Percentiles rank a stretch among this genome's conserved stretches.
Conservation (phyloP, 2,329 filamentous ascomycete genomes). For the Tolypocladium inflatum region DNA sequence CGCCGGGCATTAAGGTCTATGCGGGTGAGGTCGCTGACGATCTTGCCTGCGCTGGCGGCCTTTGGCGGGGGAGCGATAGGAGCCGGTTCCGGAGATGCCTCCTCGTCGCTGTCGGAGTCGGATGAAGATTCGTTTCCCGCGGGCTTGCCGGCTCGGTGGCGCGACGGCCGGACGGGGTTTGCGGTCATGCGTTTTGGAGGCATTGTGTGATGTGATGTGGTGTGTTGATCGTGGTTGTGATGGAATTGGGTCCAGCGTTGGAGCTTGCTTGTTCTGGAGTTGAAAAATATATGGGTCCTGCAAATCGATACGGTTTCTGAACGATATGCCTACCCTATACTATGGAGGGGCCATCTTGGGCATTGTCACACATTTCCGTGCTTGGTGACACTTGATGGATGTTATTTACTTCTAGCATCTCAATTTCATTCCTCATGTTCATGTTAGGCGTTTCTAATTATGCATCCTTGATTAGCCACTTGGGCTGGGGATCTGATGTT, state of each 20-base stretch:
- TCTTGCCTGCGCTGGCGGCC: slow-evolving; percentile 44
- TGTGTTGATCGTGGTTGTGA: not conserved
- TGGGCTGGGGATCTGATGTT: too few species aligned
- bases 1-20: slow-evolving; percentile 41
- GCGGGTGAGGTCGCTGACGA: slow-evolving; percentile 43
- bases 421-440: too few species aligned
- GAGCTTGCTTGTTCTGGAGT: not conserved
- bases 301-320: not conserved
- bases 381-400: too few species aligned
- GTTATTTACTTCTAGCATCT: too few species aligned
- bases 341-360: not conserved
- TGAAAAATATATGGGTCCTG: not conserved
- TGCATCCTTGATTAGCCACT: too few species aligned
- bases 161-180: slow-evolving; percentile 70
- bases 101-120: slow-evolving; percentile 39
- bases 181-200: slow-evolving; percentile 87
- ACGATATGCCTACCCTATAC: not conserved
- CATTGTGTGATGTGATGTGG: slow-evolving; percentile 28
- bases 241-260: not conserved
- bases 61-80: slow-evolving; percentile 46
- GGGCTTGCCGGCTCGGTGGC: slow-evolving; percentile 80
- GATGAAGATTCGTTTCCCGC: slow-evolving; percentile 45
- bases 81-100: slow-evolving; percentile 16
- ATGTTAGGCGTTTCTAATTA: too few species aligned
- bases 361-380: not conserved